Conservation (phyloP, 2,329 filamentous ascomycete genomes). For the Xylaria sp. region DNA sequence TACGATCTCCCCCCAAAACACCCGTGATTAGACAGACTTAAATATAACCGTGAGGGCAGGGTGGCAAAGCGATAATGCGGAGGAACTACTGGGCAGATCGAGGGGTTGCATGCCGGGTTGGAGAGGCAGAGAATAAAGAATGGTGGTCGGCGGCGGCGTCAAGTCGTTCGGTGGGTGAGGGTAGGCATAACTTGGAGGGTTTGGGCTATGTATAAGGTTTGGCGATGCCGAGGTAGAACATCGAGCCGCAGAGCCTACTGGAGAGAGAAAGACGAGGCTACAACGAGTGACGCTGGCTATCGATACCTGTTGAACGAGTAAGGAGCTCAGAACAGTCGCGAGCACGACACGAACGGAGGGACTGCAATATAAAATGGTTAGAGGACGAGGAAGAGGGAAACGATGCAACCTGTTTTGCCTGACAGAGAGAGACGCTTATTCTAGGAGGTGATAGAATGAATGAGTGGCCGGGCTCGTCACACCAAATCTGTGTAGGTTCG, state of each 20-base stretch:
- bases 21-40: background rate
- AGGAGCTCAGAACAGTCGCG: background rate
- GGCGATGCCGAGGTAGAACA: background rate
- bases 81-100: background rate
- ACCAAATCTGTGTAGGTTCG: background rate
- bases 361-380: background rate
- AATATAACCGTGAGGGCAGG: background rate
- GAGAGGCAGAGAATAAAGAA: background rate
- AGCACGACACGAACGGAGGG: background rate
- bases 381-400: too few relatives aligned
- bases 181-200: background rate
- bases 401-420: background rate
- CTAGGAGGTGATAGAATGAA: too few relatives aligned
- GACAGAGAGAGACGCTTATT: background rate
- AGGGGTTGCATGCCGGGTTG: slow-evolving; percentile 14
- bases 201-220: background rate
- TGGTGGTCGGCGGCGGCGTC: background rate
- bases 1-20: background rate
- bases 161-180: background rate
- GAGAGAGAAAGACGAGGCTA: background rate
- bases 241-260: too few relatives aligned
- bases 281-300: background rate
- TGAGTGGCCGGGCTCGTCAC: background rate
- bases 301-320: too few relatives aligned
- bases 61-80: background rate